Percentiles rank a stretch among this genome's conserved stretches.
These are phyloP conservation scores for Polyporus arcularius DNA, from an alignment of 768 basidiomycete genomes.

Conservation along the genomic window DNA sequence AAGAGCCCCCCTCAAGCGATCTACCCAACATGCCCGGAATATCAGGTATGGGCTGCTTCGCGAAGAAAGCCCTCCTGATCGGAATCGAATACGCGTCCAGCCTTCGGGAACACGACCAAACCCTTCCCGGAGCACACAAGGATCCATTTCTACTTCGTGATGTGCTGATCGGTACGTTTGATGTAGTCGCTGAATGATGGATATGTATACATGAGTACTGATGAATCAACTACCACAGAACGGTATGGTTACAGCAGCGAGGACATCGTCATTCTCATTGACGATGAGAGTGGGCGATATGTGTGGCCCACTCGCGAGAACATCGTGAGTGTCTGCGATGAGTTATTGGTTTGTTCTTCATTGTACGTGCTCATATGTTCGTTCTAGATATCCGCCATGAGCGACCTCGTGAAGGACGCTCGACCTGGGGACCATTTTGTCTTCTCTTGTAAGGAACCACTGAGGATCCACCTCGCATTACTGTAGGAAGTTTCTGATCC, in stretches of 20 bases:
- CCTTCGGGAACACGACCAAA: neutral
- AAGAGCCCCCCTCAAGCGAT: too few species aligned
- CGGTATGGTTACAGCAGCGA: slow-evolving; percentile 39
- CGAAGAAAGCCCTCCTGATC: slow-evolving; percentile 6
- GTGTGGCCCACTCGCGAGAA: slow-evolving; percentile 43
- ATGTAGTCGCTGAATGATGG: neutral
- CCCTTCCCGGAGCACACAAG: slow-evolving; percentile 38
- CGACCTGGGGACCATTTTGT: slow-evolving; percentile 53
- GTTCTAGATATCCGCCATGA: slow-evolving; percentile 42
- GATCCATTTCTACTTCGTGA: slow-evolving; percentile 37
- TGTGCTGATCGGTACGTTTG: slow-evolving; percentile 37
- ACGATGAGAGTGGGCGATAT: slow-evolving; percentile 32
- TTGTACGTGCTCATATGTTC: neutral
- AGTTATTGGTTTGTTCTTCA: neutral
- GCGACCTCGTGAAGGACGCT: slow-evolving; percentile 43
- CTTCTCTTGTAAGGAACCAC: slow-evolving; percentile 49
- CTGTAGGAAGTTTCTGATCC: too few species aligned
- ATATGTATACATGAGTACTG: neutral
- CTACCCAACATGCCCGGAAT: too few species aligned
- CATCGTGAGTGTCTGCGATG: slow-evolving; percentile 38
- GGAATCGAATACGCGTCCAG: slow-evolving; percentile 11
- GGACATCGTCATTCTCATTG: slow-evolving; percentile 46
- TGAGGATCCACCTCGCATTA: neutral
- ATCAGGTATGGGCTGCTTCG: too few species aligned
- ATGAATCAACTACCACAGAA: slow-evolving; percentile 25